A percentile compares a stretch with the other conserved stretches of the same genome.
These are phyloP conservation scores for Zalaria sp. DNA, from an alignment of 2,329 filamentous ascomycete species.

Conservation along the genomic window DNA sequence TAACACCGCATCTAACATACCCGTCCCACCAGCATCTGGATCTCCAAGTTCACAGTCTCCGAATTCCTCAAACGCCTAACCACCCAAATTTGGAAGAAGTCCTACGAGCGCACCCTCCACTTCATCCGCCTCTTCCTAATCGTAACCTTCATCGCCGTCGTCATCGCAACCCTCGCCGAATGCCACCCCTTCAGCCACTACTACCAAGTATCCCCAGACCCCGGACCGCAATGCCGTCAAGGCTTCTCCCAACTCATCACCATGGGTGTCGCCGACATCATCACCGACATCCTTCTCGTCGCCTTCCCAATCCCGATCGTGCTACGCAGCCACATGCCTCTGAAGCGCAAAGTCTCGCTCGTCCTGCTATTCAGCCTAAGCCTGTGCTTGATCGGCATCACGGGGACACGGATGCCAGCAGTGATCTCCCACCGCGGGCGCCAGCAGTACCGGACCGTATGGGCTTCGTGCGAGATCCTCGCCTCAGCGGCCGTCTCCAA, in stretches of 20 bases:
- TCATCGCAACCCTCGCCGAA: conserved; percentile 71
- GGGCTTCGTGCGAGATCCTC: conserved; percentile 81
- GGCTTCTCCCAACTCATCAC: conserved; percentile 78
- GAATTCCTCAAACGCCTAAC: conserved; percentile 86
- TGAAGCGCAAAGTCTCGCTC: conserved; percentile 68
- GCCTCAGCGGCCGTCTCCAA: conserved; percentile 82
- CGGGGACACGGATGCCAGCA: conserved; percentile 65
- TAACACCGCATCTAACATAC: neutral
- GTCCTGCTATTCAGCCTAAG: conserved; percentile 72
- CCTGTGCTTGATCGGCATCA: conserved; percentile 64
- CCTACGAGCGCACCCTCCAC: conserved; percentile 57
- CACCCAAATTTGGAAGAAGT: conserved; percentile 63
- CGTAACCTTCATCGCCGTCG: conserved; percentile 64
- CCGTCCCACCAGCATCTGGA: conserved; percentile 57
- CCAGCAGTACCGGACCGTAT: conserved; percentile 77
- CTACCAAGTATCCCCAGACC: conserved; percentile 55
- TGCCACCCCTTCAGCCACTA: conserved; percentile 50
- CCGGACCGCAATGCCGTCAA: conserved; percentile 71
- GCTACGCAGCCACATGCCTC: conserved; percentile 57
- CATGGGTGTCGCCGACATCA: conserved; percentile 76
- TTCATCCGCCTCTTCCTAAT: conserved; percentile 62
- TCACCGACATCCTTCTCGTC: conserved; percentile 79
- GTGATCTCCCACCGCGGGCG: conserved; percentile 57
- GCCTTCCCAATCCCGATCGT: conserved; percentile 85
- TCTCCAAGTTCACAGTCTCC: conserved; percentile 75